phyloP scores from a whole-genome alignment of 2,329 filamentous ascomycete species.

The Claviceps spartinae region DNA sequence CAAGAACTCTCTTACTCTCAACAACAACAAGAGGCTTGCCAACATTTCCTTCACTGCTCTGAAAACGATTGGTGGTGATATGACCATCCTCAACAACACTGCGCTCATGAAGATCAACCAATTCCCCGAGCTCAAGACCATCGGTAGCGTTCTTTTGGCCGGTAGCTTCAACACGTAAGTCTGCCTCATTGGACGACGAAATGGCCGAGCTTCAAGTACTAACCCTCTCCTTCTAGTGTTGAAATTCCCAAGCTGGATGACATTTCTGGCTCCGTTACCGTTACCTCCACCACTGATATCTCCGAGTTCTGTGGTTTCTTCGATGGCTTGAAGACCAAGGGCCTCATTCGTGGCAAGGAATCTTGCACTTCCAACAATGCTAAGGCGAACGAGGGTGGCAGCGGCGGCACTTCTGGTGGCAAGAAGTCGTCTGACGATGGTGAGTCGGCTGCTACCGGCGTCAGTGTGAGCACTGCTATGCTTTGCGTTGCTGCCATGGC shows the following conservation, averaged over 20 bases:
- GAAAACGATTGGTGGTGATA: conserved; percentile 57
- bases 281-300: conserved; percentile 53
- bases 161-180: conserved; percentile 76
- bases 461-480: conserved; percentile 32
- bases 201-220: not conserved
- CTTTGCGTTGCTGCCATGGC: conserved; percentile 34
- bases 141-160: conserved; percentile 75
- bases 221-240: conserved; percentile 38
- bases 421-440: conserved; percentile 16
- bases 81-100: conserved; percentile 87
- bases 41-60: conserved; percentile 69
- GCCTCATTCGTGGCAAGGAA: conserved; percentile 28
- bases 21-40: conserved; percentile 45
- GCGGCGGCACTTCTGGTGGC: conserved; percentile 16
- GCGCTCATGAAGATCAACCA: conserved; percentile 49
- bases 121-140: conserved; percentile 53
- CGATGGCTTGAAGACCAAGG: conserved; percentile 24
- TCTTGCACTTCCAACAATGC: conserved; percentile 38
- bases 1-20: conserved; percentile 43
- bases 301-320: conserved; percentile 39
- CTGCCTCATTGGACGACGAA: not conserved
- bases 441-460: conserved; percentile 30
- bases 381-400: conserved; percentile 35
- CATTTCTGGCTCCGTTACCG: conserved; percentile 59
- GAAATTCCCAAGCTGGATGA: conserved; percentile 51